These are phyloP conservation scores for Exophiala dermatitidis DNA, from an alignment of 2,329 filamentous ascomycete species.

Conservation along the genomic window DNA sequence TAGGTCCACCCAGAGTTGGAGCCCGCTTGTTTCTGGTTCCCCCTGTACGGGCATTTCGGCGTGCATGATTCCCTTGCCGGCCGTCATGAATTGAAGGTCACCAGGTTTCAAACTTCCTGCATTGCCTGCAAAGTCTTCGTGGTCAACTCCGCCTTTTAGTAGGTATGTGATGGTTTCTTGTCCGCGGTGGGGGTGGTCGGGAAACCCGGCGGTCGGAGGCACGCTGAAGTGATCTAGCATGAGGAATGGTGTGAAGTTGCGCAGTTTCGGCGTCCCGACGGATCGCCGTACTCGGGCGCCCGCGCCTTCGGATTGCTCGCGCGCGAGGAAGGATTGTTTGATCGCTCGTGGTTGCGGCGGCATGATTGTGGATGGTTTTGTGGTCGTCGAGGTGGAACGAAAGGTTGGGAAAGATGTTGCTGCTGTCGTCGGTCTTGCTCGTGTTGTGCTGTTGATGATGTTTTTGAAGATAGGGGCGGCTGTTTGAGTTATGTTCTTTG, in stretches of 20 bases:
- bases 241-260: conserved; percentile 84
- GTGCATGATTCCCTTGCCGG: conserved; percentile 84
- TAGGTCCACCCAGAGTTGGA: conserved; percentile 94
- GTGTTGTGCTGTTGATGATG: conserved; percentile 3
- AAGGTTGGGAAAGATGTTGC: conserved; percentile 7
- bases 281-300: conserved; percentile 81
- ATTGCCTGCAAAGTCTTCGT: conserved; percentile 86
- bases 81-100: conserved; percentile 98
- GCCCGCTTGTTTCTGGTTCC: conserved; percentile 72
- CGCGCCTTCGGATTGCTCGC: conserved; percentile 80
- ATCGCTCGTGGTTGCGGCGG: conserved; percentile 69
- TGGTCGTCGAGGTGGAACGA: conserved; percentile 27
- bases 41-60: conserved; percentile 88
- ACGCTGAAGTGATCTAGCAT: conserved; percentile 94
- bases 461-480: conserved; percentile 11
- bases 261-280: conserved; percentile 73
- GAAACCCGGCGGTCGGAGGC: conserved; percentile 74
- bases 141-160: conserved; percentile 75
- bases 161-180: conserved; percentile 90
- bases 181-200: conserved; percentile 75
- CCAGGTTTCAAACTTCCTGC: conserved; percentile 74
- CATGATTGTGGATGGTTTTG: conserved; percentile 29
- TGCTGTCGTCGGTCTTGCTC: neutral
- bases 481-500: conserved; percentile 16
- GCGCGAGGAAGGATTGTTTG: conserved; percentile 71